Conservation (phyloP, 352 stramenopile species). For the Saprolegnia diclina region DNA sequence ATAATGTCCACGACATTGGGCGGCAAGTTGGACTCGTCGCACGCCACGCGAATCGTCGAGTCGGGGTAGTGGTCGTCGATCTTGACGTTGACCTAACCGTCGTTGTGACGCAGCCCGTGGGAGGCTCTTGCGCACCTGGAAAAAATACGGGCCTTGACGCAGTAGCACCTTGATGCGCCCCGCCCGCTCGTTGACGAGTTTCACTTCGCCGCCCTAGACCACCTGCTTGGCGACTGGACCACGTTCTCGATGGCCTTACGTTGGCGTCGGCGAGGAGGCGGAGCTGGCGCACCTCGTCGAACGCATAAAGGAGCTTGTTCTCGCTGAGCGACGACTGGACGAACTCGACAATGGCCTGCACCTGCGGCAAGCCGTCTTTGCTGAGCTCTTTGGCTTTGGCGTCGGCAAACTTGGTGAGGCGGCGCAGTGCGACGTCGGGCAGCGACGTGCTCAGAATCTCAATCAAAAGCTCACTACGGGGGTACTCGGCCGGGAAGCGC, state of each 20-base stretch:
- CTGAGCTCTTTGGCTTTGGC: constrained; percentile 6
- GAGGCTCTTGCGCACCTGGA: neutral
- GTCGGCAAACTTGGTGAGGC: constrained; percentile 23
- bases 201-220: constrained; percentile 1
- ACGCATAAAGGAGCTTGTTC: constrained; percentile 20
- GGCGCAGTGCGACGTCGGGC: constrained; percentile 14
- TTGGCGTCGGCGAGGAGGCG: constrained; percentile 13
- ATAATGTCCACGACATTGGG: neutral
- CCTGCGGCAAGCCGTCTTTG: constrained; percentile 12
- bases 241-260: neutral
- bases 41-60: neutral
- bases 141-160: neutral
- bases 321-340: constrained; percentile 11
- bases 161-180: constrained; percentile 19
- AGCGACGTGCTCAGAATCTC: constrained; percentile 16
- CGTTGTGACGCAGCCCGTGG: neutral
- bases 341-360: constrained; percentile 11
- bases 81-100: constrained; percentile 20
- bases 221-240: neutral
- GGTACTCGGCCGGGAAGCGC: constrained; percentile 20
- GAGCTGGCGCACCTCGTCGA: constrained; percentile 22
- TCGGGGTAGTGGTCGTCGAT: constrained; percentile 24
- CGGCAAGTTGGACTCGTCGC: constrained; percentile 20
- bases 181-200: constrained; percentile 11
- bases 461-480: constrained; percentile 11